phyloP scores from a whole-genome alignment of 1,284 basidiomycete genomes.

The Trichosporon asahii region DNA sequence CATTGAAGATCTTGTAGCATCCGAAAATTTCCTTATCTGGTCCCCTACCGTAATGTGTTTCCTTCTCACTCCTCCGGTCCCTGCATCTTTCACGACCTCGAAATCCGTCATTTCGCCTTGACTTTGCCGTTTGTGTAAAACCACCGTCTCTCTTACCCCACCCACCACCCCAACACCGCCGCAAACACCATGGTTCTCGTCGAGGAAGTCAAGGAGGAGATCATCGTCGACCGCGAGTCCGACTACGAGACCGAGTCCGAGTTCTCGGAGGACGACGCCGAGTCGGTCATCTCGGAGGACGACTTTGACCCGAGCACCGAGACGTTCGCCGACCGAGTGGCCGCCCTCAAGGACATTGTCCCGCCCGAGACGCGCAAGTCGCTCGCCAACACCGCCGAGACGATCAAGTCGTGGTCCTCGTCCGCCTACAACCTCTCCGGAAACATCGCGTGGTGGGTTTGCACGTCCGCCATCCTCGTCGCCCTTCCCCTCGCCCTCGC shows the following conservation, averaged over 20 bases:
- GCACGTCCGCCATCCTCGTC: slow-evolving; percentile 87
- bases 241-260: slow-evolving; percentile 47
- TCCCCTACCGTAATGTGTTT: neutral
- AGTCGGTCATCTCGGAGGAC: slow-evolving; percentile 38
- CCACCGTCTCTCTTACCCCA: neutral
- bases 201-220: slow-evolving; percentile 48
- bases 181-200: slow-evolving; percentile 43
- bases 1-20: slow-evolving; percentile 1
- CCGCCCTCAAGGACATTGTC: slow-evolving; percentile 91
- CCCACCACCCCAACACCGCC: slow-evolving; percentile 5
- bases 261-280: slow-evolving; percentile 34
- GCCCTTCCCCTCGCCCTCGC: slow-evolving; percentile 88
- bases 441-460: slow-evolving; percentile 89
- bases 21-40: slow-evolving; percentile 20
- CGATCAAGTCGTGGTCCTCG: slow-evolving; percentile 63
- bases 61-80: neutral
- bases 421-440: slow-evolving; percentile 62
- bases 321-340: slow-evolving; percentile 81
- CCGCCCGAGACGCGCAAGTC: slow-evolving; percentile 80
- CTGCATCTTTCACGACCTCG: slow-evolving; percentile 1
- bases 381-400: slow-evolving; percentile 62
- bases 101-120: slow-evolving; percentile 5
- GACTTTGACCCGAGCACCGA: slow-evolving; percentile 55
- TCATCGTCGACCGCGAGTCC: slow-evolving; percentile 39
- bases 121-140: neutral